These are phyloP conservation scores for Globisporangium paroecandrum DNA, from an alignment of 352 stramenopile genomes.

Conservation along the genomic window DNA sequence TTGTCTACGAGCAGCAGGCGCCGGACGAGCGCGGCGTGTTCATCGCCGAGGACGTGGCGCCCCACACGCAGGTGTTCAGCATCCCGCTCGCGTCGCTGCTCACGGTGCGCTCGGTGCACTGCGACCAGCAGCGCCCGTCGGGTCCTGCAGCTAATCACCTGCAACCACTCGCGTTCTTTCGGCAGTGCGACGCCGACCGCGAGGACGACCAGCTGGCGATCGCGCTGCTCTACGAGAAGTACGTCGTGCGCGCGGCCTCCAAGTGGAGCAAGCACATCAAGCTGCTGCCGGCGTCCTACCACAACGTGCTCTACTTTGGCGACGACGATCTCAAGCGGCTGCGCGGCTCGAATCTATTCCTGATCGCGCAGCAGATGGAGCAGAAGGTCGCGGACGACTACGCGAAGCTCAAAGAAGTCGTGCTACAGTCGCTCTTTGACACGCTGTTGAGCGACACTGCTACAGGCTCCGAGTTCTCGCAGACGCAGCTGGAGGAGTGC, in stretches of 20 bases:
- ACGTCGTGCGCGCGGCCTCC: slow-evolving; percentile 35
- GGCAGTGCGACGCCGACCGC: slow-evolving; percentile 29
- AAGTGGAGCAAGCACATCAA: slow-evolving; percentile 67
- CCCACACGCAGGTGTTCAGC: slow-evolving; percentile 65
- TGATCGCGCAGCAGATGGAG: slow-evolving; percentile 63
- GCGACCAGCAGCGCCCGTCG: slow-evolving; percentile 11
- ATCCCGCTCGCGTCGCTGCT: slow-evolving; percentile 61
- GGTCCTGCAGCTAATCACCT: slow-evolving; percentile 18
- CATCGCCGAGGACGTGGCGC: slow-evolving; percentile 74
- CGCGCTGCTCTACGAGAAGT: slow-evolving; percentile 70
- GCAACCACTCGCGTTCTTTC: slow-evolving; percentile 46
- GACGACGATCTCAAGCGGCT: slow-evolving; percentile 35
- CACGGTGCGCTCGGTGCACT: slow-evolving; percentile 38
- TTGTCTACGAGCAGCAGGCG: slow-evolving; percentile 70
- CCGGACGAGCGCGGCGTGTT: slow-evolving; percentile 72
- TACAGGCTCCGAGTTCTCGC: slow-evolving; percentile 24
- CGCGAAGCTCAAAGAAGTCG: slow-evolving; percentile 28
- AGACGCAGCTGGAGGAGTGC: slow-evolving; percentile 19
- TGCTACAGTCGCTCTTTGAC: slow-evolving; percentile 52
- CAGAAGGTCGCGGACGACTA: slow-evolving; percentile 55
- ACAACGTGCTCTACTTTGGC: slow-evolving; percentile 72
- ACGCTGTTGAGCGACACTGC: slow-evolving; percentile 20
- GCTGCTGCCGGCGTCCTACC: slow-evolving; percentile 52
- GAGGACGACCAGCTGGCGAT: slow-evolving; percentile 74
- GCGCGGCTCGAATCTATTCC: slow-evolving; percentile 60